A percentile compares a stretch with the other conserved stretches of the same genome.
These are phyloP conservation scores for Candida mattraensis DNA, from an alignment of 805 yeast species.

Conservation along the genomic window DNA sequence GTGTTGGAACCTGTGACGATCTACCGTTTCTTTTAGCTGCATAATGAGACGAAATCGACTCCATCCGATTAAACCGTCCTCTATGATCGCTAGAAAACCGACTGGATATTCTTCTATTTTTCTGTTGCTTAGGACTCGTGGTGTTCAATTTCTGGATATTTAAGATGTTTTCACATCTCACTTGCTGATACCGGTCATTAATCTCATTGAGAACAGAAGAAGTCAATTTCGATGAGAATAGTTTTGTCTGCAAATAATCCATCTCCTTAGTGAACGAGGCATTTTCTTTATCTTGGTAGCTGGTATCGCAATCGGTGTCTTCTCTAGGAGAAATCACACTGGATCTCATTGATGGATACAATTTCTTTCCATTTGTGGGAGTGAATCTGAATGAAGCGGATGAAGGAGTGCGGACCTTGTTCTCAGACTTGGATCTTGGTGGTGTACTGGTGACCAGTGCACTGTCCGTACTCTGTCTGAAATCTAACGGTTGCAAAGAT, in stretches of 20 bases:
- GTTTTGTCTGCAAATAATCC: constrained; percentile 40
- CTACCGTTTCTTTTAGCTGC: constrained; percentile 36
- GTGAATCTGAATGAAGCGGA: constrained; percentile 30
- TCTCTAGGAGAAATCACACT: constrained; percentile 14
- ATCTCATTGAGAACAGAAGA: constrained; percentile 46
- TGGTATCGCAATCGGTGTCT: constrained; percentile 23
- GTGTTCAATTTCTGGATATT: constrained; percentile 27
- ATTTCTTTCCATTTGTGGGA: constrained; percentile 29
- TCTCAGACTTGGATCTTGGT: constrained; percentile 7
- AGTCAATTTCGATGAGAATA: constrained; percentile 48
- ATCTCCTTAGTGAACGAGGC: constrained; percentile 28
- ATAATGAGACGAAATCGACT: constrained; percentile 48
- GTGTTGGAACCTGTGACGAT: constrained; percentile 1
- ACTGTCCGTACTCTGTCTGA: neutral
- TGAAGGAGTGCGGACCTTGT: constrained; percentile 21
- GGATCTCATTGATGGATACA: constrained; percentile 25
- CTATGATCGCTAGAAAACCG: constrained; percentile 46
- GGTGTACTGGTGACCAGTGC: constrained; percentile 16
- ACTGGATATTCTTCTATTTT: constrained; percentile 30
- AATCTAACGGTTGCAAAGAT: constrained; percentile 6
- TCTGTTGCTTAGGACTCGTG: constrained; percentile 23
- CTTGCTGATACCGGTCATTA: constrained; percentile 41
- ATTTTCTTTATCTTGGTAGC: constrained; percentile 33
- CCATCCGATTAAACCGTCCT: constrained; percentile 50
- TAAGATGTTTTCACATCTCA: constrained; percentile 30